Evolutionary conservation across 2,329 filamentous ascomycete species (phyloP).

Genomic region (Ophiostoma novo-ulmi): DNA sequence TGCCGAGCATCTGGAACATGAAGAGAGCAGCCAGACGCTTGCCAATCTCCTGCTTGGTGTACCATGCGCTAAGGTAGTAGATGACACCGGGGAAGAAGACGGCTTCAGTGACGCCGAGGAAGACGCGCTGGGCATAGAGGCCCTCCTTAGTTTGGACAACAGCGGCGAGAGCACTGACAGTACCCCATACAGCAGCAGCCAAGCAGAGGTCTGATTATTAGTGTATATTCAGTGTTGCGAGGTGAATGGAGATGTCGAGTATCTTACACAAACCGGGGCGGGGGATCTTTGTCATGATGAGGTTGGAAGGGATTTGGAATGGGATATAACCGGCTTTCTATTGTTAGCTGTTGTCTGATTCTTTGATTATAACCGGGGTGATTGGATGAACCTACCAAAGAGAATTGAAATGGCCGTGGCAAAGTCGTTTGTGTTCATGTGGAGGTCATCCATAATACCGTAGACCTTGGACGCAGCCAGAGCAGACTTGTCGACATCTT

Average conservation of each 20-base stretch:
- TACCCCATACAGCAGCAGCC: constrained; percentile 58
- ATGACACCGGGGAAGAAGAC: constrained; percentile 57
- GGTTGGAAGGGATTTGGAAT: constrained; percentile 57
- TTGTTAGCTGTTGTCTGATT: neutral
- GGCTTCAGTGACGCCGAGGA: constrained; percentile 55
- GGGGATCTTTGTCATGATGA: constrained; percentile 31
- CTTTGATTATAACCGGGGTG: neutral
- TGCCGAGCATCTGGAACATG: constrained; percentile 20
- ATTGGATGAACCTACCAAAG: constrained; percentile 38
- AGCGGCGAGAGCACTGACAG: constrained; percentile 45
- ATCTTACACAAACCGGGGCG: constrained; percentile 20
- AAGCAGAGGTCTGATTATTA: constrained; percentile 30
- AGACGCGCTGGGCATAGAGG: constrained; percentile 51
- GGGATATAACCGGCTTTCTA: constrained; percentile 51
- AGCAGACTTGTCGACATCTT: constrained; percentile 24
- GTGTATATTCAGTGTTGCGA: neutral
- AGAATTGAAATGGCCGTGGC: constrained; percentile 56
- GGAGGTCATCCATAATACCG: constrained; percentile 24
- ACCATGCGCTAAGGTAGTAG: constrained; percentile 38
- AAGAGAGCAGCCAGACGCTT: constrained; percentile 22
- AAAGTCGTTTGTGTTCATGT: constrained; percentile 45
- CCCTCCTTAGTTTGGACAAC: constrained; percentile 24
- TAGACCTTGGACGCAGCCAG: constrained; percentile 25
- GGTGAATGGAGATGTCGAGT: constrained; percentile 7
- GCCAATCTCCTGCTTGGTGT: constrained; percentile 21